phyloP scores from a whole-genome alignment of 2,329 filamentous ascomycete species.

The Fusarium tupiense region DNA sequence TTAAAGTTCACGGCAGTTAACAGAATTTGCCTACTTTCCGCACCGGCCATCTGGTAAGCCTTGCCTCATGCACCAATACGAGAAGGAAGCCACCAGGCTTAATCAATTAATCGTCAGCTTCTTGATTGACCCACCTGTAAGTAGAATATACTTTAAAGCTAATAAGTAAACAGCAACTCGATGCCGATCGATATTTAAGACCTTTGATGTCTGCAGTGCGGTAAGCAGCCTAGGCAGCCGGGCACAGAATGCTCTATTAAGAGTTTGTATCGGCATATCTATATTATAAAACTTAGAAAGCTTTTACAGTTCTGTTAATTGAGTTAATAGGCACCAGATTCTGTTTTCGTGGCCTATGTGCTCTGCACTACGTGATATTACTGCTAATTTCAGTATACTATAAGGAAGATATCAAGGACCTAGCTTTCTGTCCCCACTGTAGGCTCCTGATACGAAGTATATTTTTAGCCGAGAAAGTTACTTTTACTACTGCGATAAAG shows the following conservation, averaged over 20 bases:
- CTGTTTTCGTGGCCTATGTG: no score
- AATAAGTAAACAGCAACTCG: not conserved
- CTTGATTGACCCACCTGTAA: not conserved
- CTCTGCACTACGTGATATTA: not conserved
- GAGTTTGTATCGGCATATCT: not conserved
- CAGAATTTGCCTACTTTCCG: not conserved
- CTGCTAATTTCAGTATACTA: no score
- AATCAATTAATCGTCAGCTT: not conserved
- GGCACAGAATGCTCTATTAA: fast-evolving
- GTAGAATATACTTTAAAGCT: not conserved
- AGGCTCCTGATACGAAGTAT: not conserved
- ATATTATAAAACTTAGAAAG: not conserved
- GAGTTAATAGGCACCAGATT: not conserved
- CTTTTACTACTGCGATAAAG: not conserved
- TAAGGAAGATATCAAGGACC: not conserved
- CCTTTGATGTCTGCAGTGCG: not conserved
- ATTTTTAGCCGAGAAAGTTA: not conserved
- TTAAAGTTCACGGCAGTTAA: not conserved
- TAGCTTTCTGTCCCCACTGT: not conserved
- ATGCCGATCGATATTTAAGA: not conserved
- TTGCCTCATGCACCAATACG: not conserved
- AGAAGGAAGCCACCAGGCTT: not conserved
- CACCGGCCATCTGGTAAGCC: not conserved
- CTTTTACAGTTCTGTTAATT: not conserved
- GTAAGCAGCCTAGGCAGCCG: not conserved